A percentile compares a stretch with the other conserved stretches of the same genome.
These are phyloP conservation scores for Rhododendron simsii DNA, from an alignment of 148 eudicot genomes.

Conservation along the genomic window DNA sequence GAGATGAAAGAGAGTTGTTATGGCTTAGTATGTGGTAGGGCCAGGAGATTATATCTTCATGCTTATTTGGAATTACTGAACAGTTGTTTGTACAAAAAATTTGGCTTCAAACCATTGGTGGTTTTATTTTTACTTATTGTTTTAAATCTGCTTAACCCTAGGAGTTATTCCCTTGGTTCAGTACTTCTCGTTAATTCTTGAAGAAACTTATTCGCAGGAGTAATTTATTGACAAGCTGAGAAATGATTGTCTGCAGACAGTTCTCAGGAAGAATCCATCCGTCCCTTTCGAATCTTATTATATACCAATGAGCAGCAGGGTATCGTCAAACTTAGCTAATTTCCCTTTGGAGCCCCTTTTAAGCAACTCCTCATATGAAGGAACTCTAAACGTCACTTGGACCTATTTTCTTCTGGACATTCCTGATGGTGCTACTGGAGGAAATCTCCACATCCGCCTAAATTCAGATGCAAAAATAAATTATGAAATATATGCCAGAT, in stretches of 20 bases:
- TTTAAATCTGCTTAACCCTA: neutral
- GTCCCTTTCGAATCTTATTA: conserved; percentile 72
- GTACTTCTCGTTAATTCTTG: conserved; percentile 20
- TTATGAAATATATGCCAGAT: conserved; percentile 64
- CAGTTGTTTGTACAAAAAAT: neutral
- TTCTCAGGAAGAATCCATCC: conserved; percentile 54
- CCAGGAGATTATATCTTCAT: neutral
- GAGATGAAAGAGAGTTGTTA: neutral
- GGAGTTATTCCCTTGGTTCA: neutral
- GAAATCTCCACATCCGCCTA: conserved; percentile 62
- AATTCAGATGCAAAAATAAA: conserved; percentile 39
- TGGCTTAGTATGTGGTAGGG: neutral
- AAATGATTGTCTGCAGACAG: conserved; percentile 65
- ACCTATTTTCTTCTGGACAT: conserved; percentile 73
- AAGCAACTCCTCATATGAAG: conserved; percentile 44
- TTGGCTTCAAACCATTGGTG: neutral
- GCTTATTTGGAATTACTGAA: neutral
- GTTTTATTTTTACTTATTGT: neutral
- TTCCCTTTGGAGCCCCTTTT: conserved; percentile 73
- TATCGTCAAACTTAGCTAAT: conserved; percentile 38
- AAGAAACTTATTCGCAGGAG: conserved; percentile 25
- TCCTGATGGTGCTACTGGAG: conserved; percentile 81
- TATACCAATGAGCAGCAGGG: conserved; percentile 44
- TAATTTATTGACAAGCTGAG: conserved; percentile 37
- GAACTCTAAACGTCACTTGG: conserved; percentile 37